These are phyloP conservation scores for Herpotrichia juniperi DNA, from an alignment of 2,329 filamentous ascomycete genomes.

Conservation along the genomic window DNA sequence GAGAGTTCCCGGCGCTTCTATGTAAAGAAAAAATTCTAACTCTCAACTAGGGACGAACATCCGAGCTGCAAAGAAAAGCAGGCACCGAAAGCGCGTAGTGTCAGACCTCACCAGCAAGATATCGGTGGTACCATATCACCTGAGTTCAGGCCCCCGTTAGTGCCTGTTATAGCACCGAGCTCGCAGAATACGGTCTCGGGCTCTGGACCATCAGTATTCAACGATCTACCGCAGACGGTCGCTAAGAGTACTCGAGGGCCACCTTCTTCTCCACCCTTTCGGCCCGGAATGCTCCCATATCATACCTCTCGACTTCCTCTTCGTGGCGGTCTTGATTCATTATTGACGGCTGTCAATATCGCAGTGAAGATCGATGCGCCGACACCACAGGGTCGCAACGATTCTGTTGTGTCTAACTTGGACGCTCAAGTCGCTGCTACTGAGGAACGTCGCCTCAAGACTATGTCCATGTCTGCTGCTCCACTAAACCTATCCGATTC, in stretches of 20 bases:
- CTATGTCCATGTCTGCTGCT: neutral
- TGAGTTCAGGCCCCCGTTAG: conserved; percentile 10
- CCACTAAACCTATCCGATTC: neutral
- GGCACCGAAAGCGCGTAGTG: neutral
- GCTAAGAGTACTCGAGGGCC: conserved; percentile 6
- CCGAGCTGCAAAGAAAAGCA: conserved; percentile 28
- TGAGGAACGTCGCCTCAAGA: conserved; percentile 7
- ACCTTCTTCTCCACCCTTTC: neutral
- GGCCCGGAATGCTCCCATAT: conserved; percentile 2
- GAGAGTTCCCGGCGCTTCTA: neutral
- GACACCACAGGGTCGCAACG: conserved; percentile 26
- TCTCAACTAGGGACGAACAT: conserved; percentile 28
- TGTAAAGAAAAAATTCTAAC: neutral
- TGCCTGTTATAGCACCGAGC: conserved; percentile 17
- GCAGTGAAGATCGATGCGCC: conserved; percentile 31
- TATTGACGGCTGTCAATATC: conserved; percentile 33
- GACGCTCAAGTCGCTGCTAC: conserved; percentile 25
- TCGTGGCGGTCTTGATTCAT: conserved; percentile 21
- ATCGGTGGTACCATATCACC: neutral
- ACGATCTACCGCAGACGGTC: conserved; percentile 17
- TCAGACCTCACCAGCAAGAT: neutral
- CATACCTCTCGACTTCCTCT: conserved; percentile 12
- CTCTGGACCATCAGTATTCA: conserved; percentile 20
- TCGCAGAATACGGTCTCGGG: conserved; percentile 10
- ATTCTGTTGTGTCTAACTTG: conserved; percentile 28